A percentile compares a stretch with the other conserved stretches of the same genome.
phyloP scores from a whole-genome alignment of 2,329 filamentous ascomycete species.

The Domatiomyces catenatus region DNA sequence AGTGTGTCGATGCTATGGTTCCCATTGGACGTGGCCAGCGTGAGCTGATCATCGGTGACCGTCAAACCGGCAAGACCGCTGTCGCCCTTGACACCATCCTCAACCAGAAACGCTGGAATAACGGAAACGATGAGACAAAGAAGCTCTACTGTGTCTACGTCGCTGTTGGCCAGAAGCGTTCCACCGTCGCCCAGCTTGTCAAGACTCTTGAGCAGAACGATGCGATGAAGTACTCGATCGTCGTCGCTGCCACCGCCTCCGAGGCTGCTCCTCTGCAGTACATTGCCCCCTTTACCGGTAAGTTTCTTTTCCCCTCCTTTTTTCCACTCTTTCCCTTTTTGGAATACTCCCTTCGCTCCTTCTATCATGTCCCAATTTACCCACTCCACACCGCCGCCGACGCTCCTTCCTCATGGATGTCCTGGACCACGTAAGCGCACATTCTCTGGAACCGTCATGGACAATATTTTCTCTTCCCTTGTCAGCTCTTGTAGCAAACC shows the following conservation, averaged over 20 bases:
- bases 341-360: background rate
- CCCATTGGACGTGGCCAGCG: conserved; percentile 99
- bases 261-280: conserved; percentile 94
- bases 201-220: conserved; percentile 99
- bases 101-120: conserved; percentile 99
- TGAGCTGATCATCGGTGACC: conserved; percentile 99
- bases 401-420: no score
- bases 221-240: conserved; percentile 92
- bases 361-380: background rate
- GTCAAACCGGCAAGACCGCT: conserved; percentile 99
- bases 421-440: no score
- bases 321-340: no score
- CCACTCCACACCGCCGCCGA: background rate
- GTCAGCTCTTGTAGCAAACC: no score
- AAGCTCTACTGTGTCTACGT: conserved; percentile 99
- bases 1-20: conserved; percentile 99
- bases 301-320: background rate
- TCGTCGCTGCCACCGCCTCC: conserved; percentile 92
- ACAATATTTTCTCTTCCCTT: no score
- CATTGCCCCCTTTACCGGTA: conserved; percentile 77
- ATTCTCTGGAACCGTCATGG: no score
- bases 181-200: conserved; percentile 96
- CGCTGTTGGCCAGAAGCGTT: conserved; percentile 97
- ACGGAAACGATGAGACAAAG: conserved; percentile 69
- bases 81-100: conserved; percentile 95